Evolutionary conservation across 805 yeast species (phyloP), one percentile per base, ranked within the genome.

Genomic region (Yarrowia deformans): DNA sequence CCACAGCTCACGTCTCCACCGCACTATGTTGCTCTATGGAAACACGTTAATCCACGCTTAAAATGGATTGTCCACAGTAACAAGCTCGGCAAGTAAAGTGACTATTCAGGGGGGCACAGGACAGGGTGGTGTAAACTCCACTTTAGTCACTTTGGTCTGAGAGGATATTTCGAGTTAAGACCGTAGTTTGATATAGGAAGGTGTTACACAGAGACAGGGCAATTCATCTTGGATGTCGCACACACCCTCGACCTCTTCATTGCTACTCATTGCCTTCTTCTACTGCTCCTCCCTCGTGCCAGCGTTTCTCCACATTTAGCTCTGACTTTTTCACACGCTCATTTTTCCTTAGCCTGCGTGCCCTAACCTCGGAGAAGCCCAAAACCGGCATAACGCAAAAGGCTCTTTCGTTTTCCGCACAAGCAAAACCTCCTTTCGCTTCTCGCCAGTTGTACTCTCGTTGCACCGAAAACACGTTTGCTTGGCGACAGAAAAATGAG

Each of bases 401-500:
- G 40, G 40, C 63, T 56, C 66, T 60, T 58, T 60, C 66, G 35
- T 34, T 34, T 43, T 60, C 52, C 66, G 64, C 64, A 32, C 64
- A 42, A 18, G 40, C 50, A 60, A 60, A 60, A 45, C 50, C 66
- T 60, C 66, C 52, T 45, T 60, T 43, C 66, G 52, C 52, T 60
- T 60, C 52, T 60, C 66, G 66, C 66, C 52, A 60, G 66, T 60
- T 45, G 66, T 56, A 40, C 64, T 56, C 64, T 42, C 49, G 64
- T 56, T 56, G 64, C 64, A 56, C 64, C n/a, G 64, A 56, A 56
- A 42, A n/a, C 50, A 32, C 52, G 42, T 42, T 45, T 34, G 49
- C 49, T 56, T 42, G 64, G 64, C 49, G 64, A 55, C 61, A 55
- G 61, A 54, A 60, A 60, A 60, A 60, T 60, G 66, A 60, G 66